These are phyloP conservation scores for Elongisporangium prolatum DNA, from an alignment of 352 stramenopile genomes.

Conservation along the genomic window DNA sequence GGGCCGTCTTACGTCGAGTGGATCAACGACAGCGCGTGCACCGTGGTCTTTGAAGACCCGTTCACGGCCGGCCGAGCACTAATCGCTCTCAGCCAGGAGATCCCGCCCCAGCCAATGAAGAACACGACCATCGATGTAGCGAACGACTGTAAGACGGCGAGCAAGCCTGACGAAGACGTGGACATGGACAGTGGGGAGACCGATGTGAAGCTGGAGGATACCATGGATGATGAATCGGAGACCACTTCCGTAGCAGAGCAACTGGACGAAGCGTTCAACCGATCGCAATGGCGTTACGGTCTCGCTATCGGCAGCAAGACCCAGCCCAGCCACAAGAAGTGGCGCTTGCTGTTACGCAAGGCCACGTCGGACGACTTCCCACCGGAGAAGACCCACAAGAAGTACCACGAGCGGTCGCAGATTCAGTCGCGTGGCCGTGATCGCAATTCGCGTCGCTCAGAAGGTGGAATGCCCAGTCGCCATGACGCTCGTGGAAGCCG, in stretches of 20 bases:
- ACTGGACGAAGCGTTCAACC: constrained; percentile 54
- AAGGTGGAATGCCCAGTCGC: constrained; percentile 25
- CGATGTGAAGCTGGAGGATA: constrained; percentile 7
- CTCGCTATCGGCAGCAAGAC: constrained; percentile 44
- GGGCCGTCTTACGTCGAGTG: constrained; percentile 84
- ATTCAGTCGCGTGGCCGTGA: constrained; percentile 13
- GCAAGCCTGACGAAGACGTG: constrained; percentile 33
- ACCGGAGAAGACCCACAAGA: constrained; percentile 66
- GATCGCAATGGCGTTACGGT: constrained; percentile 57
- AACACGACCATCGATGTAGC: constrained; percentile 12
- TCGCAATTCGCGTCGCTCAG: constrained; percentile 18
- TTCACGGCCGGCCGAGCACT: constrained; percentile 64
- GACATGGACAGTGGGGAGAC: constrained; percentile 43
- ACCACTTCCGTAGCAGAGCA: constrained; percentile 17
- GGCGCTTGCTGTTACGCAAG: constrained; percentile 63
- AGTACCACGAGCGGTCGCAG: constrained; percentile 59
- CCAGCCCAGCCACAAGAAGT: constrained; percentile 51
- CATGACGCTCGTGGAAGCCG: constrained; percentile 12
- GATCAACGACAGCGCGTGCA: constrained; percentile 85
- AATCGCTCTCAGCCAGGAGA: constrained; percentile 42
- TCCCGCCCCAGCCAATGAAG: constrained; percentile 43
- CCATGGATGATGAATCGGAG: constrained; percentile 21
- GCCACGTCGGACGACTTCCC: constrained; percentile 78
- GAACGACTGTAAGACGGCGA: constrained; percentile 4
- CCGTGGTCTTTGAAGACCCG: constrained; percentile 75